These are phyloP conservation scores for Zygotorulaspora mrakii DNA, from an alignment of 1,139 yeast genomes.

Conservation along the genomic window DNA sequence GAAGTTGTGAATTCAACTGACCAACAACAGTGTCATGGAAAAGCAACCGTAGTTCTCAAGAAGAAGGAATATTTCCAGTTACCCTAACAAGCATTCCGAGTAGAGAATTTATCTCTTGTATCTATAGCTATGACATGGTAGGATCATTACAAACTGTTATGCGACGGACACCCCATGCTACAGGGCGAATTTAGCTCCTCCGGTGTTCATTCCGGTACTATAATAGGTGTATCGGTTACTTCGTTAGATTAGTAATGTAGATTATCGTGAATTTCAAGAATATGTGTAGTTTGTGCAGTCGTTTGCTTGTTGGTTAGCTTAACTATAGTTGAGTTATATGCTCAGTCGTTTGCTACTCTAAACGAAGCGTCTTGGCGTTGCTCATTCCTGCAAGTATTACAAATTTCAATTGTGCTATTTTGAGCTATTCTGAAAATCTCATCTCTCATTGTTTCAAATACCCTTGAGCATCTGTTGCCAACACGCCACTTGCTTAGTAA, in stretches of 20 bases:
- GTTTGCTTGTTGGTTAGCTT: not conserved
- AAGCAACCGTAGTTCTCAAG: not conserved
- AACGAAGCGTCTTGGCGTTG: slow-evolving; percentile 1
- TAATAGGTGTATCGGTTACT: not conserved
- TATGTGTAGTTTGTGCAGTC: not conserved
- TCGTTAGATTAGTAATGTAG: not conserved
- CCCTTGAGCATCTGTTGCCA: not conserved
- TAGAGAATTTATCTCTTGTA: not conserved
- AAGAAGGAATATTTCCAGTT: not conserved
- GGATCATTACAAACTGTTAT: not conserved
- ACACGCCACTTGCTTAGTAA: not conserved
- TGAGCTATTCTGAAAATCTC: not conserved
- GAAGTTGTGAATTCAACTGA: not conserved
- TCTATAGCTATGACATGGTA: not conserved
- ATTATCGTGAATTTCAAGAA: not conserved
- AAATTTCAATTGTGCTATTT: not conserved
- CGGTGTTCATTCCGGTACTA: not conserved
- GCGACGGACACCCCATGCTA: not conserved
- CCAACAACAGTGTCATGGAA: not conserved
- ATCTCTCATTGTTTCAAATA: not conserved
- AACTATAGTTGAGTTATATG: not conserved
- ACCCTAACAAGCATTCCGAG: not conserved
- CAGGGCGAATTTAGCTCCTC: not conserved
- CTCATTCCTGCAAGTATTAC: not conserved
- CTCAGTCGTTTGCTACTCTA: not conserved